Evolutionary conservation across 768 basidiomycete species (phyloP), one percentile per base, ranked within the genome.

Genomic region (Pleurotus sapidus): DNA sequence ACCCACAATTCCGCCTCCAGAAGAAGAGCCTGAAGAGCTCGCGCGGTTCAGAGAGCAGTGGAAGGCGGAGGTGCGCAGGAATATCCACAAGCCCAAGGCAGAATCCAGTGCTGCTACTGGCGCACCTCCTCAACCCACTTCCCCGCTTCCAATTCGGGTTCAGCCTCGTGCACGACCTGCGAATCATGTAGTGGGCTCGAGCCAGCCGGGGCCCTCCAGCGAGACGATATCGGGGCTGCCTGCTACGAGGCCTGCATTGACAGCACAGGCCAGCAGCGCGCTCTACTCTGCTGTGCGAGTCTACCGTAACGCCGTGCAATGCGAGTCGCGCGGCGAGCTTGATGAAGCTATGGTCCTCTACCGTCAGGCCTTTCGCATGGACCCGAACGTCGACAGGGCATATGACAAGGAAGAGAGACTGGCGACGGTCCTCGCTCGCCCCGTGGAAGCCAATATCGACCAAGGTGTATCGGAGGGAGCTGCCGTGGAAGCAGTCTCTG

Each of bases 281-380:
- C 72, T 83, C 25, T 65, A 68, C 43, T 72, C 67, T 47, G 91
- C 91, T 4, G 72, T 93, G 46, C 79, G 80, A 7, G 62, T 86
- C 11, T 97, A 96, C 68, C 72, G 80, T 25, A 77, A 72, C 17
- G 94, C 94, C 7, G 79, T 93, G 27, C 77, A 83, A 39, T 76
- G 81, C 46, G 94, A 97, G 68, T 88, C 91, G 66, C 73, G 72
- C 45, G 84, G 92, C 39, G 74, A 88, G 58, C 74, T 93, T 49
- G 89, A 94, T 61, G 83, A 88, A 34, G 94, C 94, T 9, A 70
- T 94, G 8, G 65, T 70, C 23, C 71, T 93, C 6, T 97, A 96
- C 64, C 84, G 91, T 8, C 82, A 84, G 49, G 60, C 60, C 3
- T 61, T 61, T 54, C 46, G 60, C 20, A 56, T 61, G 71, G 82